phyloP scores from a whole-genome alignment of 805 yeast genomes.

The Ogataea kodamae region DNA sequence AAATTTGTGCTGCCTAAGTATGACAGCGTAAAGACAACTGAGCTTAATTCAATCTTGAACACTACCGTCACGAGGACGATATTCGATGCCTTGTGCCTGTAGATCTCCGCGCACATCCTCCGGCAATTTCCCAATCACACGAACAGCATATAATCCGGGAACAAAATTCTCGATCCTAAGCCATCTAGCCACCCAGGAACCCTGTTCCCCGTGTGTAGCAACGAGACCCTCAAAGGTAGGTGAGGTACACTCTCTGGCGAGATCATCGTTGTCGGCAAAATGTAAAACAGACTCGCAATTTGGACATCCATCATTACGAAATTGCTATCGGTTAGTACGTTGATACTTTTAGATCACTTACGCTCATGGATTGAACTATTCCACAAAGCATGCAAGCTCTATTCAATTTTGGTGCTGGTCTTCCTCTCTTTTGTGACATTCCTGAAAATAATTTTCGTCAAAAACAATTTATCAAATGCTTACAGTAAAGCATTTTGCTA shows the following conservation, averaged over 20 bases:
- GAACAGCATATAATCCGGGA: conserved; percentile 90
- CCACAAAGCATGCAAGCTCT: conserved; percentile 99
- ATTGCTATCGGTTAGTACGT: conserved; percentile 41
- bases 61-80: conserved; percentile 94
- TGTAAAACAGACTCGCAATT: conserved; percentile 90
- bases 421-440: conserved; percentile 29
- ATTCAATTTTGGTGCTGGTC: conserved; percentile 56
- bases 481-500: not conserved
- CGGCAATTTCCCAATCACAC: conserved; percentile 88
- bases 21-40: too few species aligned
- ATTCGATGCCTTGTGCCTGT: conserved; percentile 69
- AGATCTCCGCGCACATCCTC: conserved; percentile 76
- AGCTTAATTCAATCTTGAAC: conserved; percentile 34
- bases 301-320: conserved; percentile 88
- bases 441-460: conserved; percentile 3
- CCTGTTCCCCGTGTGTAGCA: conserved; percentile 79
- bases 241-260: conserved; percentile 88
- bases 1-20: too few species aligned
- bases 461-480: conserved; percentile 3
- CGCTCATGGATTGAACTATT: conserved; percentile 74
- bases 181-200: conserved; percentile 97
- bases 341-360: too few species aligned
- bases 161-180: conserved; percentile 82
- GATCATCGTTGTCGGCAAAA: conserved; percentile 69
- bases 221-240: conserved; percentile 95